A percentile compares a stretch with the other conserved stretches of the same genome.
Evolutionary conservation across 352 stramenopile species (phyloP).

Genomic region (Pythium volutum): DNA sequence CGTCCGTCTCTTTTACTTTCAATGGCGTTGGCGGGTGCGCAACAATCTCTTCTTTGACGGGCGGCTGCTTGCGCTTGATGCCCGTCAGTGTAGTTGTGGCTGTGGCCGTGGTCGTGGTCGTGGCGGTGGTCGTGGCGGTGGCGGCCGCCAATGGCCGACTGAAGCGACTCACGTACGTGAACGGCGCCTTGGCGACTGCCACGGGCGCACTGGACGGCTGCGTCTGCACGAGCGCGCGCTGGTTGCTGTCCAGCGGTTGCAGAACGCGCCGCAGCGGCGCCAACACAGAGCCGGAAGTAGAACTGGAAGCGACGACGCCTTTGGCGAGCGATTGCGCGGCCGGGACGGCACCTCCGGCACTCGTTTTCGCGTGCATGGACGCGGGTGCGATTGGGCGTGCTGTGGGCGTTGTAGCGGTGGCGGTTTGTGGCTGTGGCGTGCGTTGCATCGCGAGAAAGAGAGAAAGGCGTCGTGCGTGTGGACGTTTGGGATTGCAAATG

Average conservation of each 20-base stretch:
- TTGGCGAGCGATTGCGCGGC: background rate
- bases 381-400: background rate
- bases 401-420: background rate
- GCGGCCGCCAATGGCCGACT: background rate
- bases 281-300: background rate
- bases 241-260: slow-evolving; percentile 20
- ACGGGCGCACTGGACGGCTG: background rate
- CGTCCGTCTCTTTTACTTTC: background rate
- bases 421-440: background rate
- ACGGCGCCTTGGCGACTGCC: slow-evolving; percentile 9
- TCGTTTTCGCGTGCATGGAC: slow-evolving; percentile 11
- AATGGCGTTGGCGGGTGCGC: background rate
- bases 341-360: background rate
- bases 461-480: background rate
- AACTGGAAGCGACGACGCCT: background rate
- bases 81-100: slow-evolving; percentile 9
- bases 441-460: slow-evolving; percentile 13
- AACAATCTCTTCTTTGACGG: background rate
- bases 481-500: background rate
- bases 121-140: background rate
- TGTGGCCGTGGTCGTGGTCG: background rate
- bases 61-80: slow-evolving; percentile 24
- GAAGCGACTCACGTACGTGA: slow-evolving; percentile 20
- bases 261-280: slow-evolving; percentile 11
- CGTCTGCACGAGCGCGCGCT: background rate